A percentile compares a stretch with the other conserved stretches of the same genome.
Evolutionary conservation across 305 asterid species (phyloP).

Genomic region (Caryopteris hybrid): DNA sequence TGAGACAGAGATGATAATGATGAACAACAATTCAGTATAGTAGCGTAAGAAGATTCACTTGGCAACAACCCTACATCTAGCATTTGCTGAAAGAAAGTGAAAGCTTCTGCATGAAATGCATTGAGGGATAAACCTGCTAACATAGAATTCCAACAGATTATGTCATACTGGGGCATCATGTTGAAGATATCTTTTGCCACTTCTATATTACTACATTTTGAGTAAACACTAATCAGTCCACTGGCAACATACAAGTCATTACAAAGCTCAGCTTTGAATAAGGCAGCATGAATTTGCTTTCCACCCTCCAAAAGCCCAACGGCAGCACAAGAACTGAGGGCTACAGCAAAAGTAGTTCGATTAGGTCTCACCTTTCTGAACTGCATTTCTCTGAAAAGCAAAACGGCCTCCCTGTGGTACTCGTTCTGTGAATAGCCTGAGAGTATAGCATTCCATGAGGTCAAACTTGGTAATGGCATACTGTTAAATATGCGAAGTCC

Average conservation of each 20-base stretch:
- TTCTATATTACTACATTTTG: slow-evolving; percentile 51
- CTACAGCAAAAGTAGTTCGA: slow-evolving; percentile 69
- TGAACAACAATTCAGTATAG: slow-evolving; percentile 58
- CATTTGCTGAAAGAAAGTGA: slow-evolving; percentile 46
- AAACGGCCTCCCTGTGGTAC: slow-evolving; percentile 44
- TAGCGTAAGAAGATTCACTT: slow-evolving; percentile 63
- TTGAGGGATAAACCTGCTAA: slow-evolving; percentile 67
- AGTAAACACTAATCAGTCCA: slow-evolving; percentile 68
- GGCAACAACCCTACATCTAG: slow-evolving; percentile 46
- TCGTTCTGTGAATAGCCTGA: slow-evolving; percentile 68
- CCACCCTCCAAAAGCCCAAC: slow-evolving; percentile 59
- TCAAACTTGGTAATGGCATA: slow-evolving; percentile 53
- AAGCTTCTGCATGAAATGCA: slow-evolving; percentile 54
- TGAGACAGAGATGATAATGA: slow-evolving; percentile 43
- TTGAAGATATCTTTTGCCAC: slow-evolving; percentile 51
- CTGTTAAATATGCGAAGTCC: slow-evolving; percentile 49
- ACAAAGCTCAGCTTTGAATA: slow-evolving; percentile 33
- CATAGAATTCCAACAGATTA: slow-evolving; percentile 73
- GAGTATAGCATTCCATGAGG: slow-evolving; percentile 76
- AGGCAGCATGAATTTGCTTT: slow-evolving; percentile 65
- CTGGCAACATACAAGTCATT: slow-evolving; percentile 57
- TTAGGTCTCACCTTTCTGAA: slow-evolving; percentile 47
- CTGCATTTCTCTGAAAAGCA: slow-evolving; percentile 76
- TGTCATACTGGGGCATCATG: slow-evolving; percentile 38
- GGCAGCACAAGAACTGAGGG: slow-evolving; percentile 61